phyloP scores from a whole-genome alignment of 176 grass and related monocot genomes.

The Triticum timopheevii region DNA sequence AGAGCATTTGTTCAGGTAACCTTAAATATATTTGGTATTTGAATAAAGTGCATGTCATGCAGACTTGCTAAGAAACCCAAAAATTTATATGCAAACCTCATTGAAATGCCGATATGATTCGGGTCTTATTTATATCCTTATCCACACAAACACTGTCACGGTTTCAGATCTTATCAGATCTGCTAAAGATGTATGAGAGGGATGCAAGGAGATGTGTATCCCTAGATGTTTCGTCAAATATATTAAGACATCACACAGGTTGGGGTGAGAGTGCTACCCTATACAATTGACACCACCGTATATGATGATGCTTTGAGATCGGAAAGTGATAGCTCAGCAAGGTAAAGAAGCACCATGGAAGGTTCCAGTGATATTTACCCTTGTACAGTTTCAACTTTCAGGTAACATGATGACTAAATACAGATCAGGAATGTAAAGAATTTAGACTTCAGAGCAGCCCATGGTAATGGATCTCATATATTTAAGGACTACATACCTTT shows the following conservation, averaged over 20 bases:
- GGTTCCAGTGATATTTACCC: background rate
- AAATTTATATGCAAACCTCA: background rate
- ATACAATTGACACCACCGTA: background rate
- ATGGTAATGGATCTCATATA: background rate
- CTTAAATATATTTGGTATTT: background rate
- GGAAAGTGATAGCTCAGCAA: background rate
- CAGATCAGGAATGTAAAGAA: background rate
- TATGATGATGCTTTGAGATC: background rate
- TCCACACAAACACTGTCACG: background rate
- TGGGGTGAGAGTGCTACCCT: background rate
- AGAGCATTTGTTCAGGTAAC: background rate
- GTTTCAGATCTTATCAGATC: background rate
- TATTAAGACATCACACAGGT: background rate
- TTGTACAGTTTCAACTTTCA: background rate
- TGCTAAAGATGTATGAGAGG: background rate
- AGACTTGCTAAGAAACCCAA: background rate
- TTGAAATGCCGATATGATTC: background rate
- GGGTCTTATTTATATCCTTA: background rate
- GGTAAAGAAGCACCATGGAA: background rate
- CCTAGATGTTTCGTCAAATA: background rate
- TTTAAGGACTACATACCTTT: background rate
- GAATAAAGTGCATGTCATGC: background rate
- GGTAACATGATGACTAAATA: background rate
- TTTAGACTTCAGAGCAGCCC: background rate
- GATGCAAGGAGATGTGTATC: background rate